Conservation (phyloP, 768 basidiomycete species). For the Rhizopogon sp. region DNA sequence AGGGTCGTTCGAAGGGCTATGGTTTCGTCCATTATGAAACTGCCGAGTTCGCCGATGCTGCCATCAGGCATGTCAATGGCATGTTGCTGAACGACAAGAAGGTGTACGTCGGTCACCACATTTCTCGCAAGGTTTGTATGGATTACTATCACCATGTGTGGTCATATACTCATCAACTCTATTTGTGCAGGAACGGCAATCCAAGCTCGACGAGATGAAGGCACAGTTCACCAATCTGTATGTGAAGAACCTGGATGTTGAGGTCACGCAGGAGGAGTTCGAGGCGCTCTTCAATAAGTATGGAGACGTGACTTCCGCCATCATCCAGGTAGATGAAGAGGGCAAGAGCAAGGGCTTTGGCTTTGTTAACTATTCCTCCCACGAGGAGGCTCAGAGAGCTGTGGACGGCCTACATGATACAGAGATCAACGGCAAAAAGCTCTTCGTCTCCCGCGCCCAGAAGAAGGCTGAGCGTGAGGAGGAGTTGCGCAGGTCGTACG, state of each 20-base stretch:
- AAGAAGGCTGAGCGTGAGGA: constrained; percentile 99
- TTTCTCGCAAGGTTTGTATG: constrained; percentile 80
- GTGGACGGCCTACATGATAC: constrained; percentile 86
- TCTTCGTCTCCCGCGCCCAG: constrained; percentile 95
- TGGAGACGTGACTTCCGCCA: constrained; percentile 85
- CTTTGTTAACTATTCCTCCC: constrained; percentile 93
- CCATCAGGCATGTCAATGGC: constrained; percentile 98
- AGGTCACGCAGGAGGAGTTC: constrained; percentile 84
- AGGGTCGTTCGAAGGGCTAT: constrained; percentile 94
- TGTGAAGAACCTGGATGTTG: constrained; percentile 92
- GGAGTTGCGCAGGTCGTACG: constrained; percentile 88
- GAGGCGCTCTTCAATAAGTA: constrained; percentile 70
- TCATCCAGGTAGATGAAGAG: constrained; percentile 78
- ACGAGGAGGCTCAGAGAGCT: constrained; percentile 89
- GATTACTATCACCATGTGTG: neutral
- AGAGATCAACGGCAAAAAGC: constrained; percentile 80
- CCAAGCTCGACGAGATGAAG: constrained; percentile 97
- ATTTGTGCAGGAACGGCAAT: constrained; percentile 77
- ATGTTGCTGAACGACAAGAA: constrained; percentile 99
- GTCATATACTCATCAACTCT: too few relatives aligned
- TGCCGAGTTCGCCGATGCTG: constrained; percentile 89
- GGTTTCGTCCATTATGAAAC: constrained; percentile 99
- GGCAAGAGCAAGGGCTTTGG: constrained; percentile 97
- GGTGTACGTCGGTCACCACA: constrained; percentile 96
- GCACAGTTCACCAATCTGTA: constrained; percentile 98